Base-by-base conservation (phyloP, 2,329 filamentous ascomycete genomes). In the Corinectria fuckeliana region DNA sequence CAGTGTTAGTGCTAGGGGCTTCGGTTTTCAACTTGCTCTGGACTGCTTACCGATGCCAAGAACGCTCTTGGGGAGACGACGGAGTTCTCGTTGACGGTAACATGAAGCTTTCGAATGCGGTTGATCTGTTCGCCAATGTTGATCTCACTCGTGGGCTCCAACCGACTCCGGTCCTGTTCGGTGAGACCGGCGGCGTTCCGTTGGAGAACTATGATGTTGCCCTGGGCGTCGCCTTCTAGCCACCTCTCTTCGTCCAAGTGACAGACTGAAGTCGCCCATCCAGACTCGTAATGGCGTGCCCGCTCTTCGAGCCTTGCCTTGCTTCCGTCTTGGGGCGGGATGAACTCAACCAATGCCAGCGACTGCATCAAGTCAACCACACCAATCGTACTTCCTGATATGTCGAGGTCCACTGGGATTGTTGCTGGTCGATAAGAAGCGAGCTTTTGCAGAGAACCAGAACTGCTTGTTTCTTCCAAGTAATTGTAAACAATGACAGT, bases 311-410 rank as follows among this genome's bases (percentile, higher is more conserved):
- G 81, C 51, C 81, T 85, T 53, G 89, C 85, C 10, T 82, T 77
- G n/a, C 84, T 75, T 1, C 84, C 86, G 3, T 85, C 77, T 20
- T 81, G 74, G 2, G 86, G 83, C 3, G 83, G 82, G 0, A 82
- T 80, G 71, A 90, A 95, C 71, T 95, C 83, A 8, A 97, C 81
- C 5, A 98, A 79, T 1, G 90, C 88, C 21, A 96, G 81, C 1
- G 92, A 96, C 77, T 98, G 97, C 91, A 97, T 97, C 44, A 99
- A 79, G 71, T 99, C 95, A 0, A 90, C 91, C 9, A 98, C 88
- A 0, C 91, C 92, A 62, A 99, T 93, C 21, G 86, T 82, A 66
- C 89, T 88, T 1, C 85, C 90, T 1, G 87, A 85, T 13, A 97
- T 84, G 9, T 89, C 87, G 6, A 98, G 75, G 66, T 94, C 91